Base-by-base conservation (phyloP, 192 early-diverging fungal species). In the Coemansia sp. region DNA sequence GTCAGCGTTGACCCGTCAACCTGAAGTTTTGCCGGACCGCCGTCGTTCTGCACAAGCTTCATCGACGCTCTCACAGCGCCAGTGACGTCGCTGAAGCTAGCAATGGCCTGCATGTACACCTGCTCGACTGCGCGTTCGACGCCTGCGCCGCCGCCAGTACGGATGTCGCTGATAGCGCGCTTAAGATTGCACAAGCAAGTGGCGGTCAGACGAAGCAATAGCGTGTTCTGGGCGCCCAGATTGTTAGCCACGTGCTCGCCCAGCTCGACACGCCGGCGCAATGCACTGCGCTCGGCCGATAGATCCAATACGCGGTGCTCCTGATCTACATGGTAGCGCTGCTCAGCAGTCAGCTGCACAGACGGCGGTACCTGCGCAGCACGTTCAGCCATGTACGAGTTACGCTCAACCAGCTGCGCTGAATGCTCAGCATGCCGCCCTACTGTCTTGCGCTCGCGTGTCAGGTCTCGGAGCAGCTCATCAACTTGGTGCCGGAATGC, bases 51-150 rank as follows among this genome's bases (percentile, higher is more conserved):
- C 4, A 80, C 78, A n/a, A 55, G 29, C 38, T 71, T 60, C 61
- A 81, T 73, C 2, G 78, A 62, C 12, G 50, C 51, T 47, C 69
- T 62, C 54, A 72, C 69, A 9, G 60, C 24, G 13, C 66, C 68
- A 11, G 78, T 81, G 11, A 61, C 73, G 23, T 81, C 78, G 13
- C 68, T 61, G 43, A 75, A 81, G 27, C 69, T 54, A 11, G 73
- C 49, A 7, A 81, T 81, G 3, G 78, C 68, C 59, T 81, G 78
- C 78, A 81, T 52, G 60, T 81, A 81, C 11, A 75, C 66, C 55
- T 69, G 66, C n/a, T 71, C 70, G n/a, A 81, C 53, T 3, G 57
- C 61, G 1, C 62, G 55, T 47, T 62, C 57, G 14, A 64, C 62
- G 23, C 56, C 61, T 7, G 32, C 32, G 13, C 29, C 59, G 1